Evolutionary conservation across 257 asterid species (phyloP).

Genomic region (Solanum arcanum): DNA sequence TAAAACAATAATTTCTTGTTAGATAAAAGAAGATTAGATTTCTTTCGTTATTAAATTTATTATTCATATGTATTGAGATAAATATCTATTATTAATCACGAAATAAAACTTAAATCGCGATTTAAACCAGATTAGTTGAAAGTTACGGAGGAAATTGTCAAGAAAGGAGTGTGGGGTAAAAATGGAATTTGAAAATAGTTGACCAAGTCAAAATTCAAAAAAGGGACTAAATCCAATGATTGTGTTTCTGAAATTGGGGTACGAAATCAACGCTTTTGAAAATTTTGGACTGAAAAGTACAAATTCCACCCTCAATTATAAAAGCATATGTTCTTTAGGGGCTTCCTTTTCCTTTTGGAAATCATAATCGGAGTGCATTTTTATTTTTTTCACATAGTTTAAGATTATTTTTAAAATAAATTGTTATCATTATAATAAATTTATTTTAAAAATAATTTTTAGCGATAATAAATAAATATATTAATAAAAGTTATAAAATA

Average conservation of each 20-base stretch:
- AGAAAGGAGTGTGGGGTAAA: neutral
- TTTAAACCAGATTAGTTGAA: neutral
- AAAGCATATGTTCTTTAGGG: neutral
- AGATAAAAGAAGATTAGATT: neutral
- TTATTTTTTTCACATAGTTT: fast-evolving
- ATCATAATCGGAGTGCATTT: fast-evolving
- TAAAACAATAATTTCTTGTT: neutral
- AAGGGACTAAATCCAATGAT: neutral
- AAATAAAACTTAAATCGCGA: too few relatives aligned
- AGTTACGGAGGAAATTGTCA: constrained; percentile 9
- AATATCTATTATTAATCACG: too few relatives aligned
- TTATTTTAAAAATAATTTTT: too few relatives aligned
- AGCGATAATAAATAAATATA: too few relatives aligned
- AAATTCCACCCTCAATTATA: neutral
- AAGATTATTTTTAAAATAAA: too few relatives aligned
- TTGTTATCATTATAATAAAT: too few relatives aligned
- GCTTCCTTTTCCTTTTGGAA: neutral
- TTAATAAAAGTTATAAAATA: fast-evolving
- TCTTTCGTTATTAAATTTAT: neutral
- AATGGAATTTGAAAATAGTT: neutral
- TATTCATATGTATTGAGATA: too few relatives aligned
- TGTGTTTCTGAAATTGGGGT: neutral
- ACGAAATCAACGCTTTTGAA: neutral
- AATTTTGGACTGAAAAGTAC: neutral
- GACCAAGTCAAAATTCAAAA: constrained; percentile 4